Evolutionary conservation across 257 asterid species (phyloP), one percentile per base, ranked within the genome.

Genomic region (Solanum acaule): DNA sequence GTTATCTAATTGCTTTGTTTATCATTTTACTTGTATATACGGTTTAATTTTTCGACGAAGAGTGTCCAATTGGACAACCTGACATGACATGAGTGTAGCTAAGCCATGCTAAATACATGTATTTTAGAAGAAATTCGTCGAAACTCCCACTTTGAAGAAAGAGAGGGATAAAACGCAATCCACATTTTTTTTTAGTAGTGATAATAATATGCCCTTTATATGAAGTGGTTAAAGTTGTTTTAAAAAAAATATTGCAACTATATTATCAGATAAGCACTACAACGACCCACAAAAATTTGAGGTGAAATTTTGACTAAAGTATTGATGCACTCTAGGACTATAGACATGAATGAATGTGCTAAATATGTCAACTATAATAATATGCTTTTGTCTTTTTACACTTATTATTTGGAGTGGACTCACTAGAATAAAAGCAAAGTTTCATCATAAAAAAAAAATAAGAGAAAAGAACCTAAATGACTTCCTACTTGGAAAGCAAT

Each of bases 401-500:
- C 70, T 79, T 27, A 20, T 10, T 46, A 82, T 81, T 82, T 82
- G 86, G 86, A 82, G 4, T 82, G 42, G 70, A 49, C 31, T 46
- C 90, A 87, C 86, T 40, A 72, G 2, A 73, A 25, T 44, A 27
- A 75, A 86, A 87, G 40, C 29, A 18, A 46, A 82, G 31, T 49
- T 22, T 34, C 29, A 73, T 34, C 8, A 18, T 10, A 1, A 46
- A 44, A 59, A 59, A 71, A 11, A 18, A 18, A 18, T 1, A 7
- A 44, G 56, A 18, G 52, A 79, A 67, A 78, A 16, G 6, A 4
- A 56, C 40, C 38, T 34, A 42, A 77, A 87, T 91, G 92, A 88
- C 77, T 87, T 91, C 93, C 91, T 31, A 78, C 84, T 88, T 42
- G 95, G 93, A 89, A 86, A 88, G 89, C 88, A 67, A 22, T 49